These are phyloP conservation scores for Pochonia chlamydosporia DNA, from an alignment of 2,329 filamentous ascomycete genomes.

Conservation along the genomic window DNA sequence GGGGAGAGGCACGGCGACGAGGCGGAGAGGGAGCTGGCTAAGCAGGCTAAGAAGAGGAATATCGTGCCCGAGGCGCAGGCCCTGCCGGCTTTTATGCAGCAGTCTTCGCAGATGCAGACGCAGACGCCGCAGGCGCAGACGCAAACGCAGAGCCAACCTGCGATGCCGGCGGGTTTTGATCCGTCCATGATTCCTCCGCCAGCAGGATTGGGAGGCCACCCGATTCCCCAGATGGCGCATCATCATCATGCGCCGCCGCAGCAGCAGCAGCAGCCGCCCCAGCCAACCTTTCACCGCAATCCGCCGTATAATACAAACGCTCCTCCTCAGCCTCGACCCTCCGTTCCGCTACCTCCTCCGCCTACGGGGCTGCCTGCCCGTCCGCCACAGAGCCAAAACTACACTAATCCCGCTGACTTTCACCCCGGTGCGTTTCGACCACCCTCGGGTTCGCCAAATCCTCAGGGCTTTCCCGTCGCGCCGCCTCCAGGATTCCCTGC, in stretches of 20 bases:
- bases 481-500: conserved; percentile 36
- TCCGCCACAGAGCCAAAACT: conserved; percentile 42
- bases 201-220: conserved; percentile 32
- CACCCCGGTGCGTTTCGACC: conserved; percentile 38
- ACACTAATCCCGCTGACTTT: conserved; percentile 41
- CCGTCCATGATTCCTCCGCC: conserved; percentile 25
- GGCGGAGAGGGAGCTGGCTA: conserved; percentile 85
- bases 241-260: conserved; percentile 27
- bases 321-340: conserved; percentile 21
- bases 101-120: conserved; percentile 14
- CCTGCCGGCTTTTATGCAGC: conserved; percentile 67
- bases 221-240: conserved; percentile 25
- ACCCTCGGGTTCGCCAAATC: conserved; percentile 30
- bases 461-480: conserved; percentile 32
- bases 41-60: conserved; percentile 90
- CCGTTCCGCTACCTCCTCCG: conserved; percentile 38
- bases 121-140: conserved; percentile 2
- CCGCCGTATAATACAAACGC: conserved; percentile 5
- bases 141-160: conserved; percentile 31
- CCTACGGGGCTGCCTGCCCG: conserved; percentile 45
- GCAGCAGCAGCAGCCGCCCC: conserved; percentile 19
- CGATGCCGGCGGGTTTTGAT: conserved; percentile 26
- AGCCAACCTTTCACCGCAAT: conserved; percentile 4
- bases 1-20: conserved; percentile 93
- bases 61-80: conserved; percentile 76